A percentile compares a stretch with the other conserved stretches of the same genome.
phyloP scores from a whole-genome alignment of 345 rosid genomes.

The Pugionium cornutum region DNA sequence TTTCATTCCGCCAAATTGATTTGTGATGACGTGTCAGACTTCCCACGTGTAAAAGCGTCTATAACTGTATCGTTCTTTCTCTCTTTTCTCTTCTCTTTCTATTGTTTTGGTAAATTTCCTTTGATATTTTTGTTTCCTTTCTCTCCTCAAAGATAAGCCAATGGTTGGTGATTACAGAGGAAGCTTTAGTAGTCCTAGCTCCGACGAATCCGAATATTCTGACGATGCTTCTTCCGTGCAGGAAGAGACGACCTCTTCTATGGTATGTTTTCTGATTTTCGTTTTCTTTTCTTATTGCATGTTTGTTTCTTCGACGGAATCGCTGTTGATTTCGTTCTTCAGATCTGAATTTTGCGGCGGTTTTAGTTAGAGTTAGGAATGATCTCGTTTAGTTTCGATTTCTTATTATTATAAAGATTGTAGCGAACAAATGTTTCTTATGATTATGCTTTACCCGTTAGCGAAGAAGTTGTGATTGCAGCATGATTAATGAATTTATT shows the following conservation, averaged over 20 bases:
- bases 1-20: conserved; percentile 23
- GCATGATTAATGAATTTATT: neutral
- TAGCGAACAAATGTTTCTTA: neutral
- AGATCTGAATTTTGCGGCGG: conserved; percentile 1
- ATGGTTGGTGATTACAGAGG: conserved; percentile 42
- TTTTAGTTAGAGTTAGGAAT: neutral
- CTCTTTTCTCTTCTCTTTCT: neutral
- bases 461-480: too few species aligned
- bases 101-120: too few species aligned
- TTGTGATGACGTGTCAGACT: conserved; percentile 51
- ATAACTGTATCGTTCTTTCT: conserved; percentile 54
- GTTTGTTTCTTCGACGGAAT: neutral
- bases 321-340: neutral
- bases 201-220: conserved; percentile 35
- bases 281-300: conserved; percentile 17
- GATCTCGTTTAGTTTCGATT: too few species aligned
- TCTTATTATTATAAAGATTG: too few species aligned
- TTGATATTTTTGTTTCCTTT: conserved; percentile 7
- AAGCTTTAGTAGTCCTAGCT: conserved; percentile 34
- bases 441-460: too few species aligned
- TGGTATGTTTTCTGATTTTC: conserved; percentile 24
- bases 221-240: conserved; percentile 33
- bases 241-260: conserved; percentile 36
- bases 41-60: conserved; percentile 73
- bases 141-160: conserved; percentile 1